phyloP scores from a whole-genome alignment of 345 rosid species.

The Pistacia vera region DNA sequence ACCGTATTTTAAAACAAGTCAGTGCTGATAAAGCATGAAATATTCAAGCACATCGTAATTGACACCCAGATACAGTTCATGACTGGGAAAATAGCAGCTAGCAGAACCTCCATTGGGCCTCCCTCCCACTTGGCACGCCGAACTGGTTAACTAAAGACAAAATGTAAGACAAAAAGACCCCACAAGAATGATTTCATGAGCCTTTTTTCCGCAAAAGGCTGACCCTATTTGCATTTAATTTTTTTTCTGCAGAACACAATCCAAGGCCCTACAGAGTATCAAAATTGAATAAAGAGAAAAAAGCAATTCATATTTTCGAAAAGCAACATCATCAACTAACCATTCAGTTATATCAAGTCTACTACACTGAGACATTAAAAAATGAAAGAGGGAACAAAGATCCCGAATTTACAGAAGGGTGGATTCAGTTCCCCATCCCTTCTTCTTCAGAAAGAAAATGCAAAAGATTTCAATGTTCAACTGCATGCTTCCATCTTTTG shows the following conservation, averaged over 20 bases:
- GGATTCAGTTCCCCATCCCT: slow-evolving; percentile 38
- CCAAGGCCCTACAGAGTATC: slow-evolving; percentile 37
- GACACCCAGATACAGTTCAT: not conserved
- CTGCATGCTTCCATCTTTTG: slow-evolving; percentile 21
- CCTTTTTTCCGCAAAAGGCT: slow-evolving; percentile 6
- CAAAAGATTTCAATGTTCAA: slow-evolving; percentile 28
- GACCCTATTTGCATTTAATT: not conserved
- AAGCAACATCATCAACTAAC: not conserved
- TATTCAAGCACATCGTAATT: not conserved
- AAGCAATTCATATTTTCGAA: not conserved
- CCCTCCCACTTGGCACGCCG: not conserved
- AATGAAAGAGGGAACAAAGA: slow-evolving; percentile 28
- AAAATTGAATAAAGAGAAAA: slow-evolving; percentile 9
- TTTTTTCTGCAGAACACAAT: not conserved
- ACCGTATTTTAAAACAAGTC: too few relatives aligned
- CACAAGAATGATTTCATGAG: slow-evolving; percentile 22
- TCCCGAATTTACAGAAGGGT: slow-evolving; percentile 40
- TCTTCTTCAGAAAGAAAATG: slow-evolving; percentile 25
- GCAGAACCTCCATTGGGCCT: not conserved
- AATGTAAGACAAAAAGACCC: slow-evolving; percentile 22
- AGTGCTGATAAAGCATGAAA: too few relatives aligned
- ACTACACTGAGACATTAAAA: slow-evolving; percentile 5
- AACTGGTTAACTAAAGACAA: not conserved
- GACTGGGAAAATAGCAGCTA: not conserved
- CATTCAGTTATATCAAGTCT: slow-evolving; percentile 8